phyloP scores from a whole-genome alignment of 352 stramenopile genomes.

The Peronosclerospora sorghi region DNA sequence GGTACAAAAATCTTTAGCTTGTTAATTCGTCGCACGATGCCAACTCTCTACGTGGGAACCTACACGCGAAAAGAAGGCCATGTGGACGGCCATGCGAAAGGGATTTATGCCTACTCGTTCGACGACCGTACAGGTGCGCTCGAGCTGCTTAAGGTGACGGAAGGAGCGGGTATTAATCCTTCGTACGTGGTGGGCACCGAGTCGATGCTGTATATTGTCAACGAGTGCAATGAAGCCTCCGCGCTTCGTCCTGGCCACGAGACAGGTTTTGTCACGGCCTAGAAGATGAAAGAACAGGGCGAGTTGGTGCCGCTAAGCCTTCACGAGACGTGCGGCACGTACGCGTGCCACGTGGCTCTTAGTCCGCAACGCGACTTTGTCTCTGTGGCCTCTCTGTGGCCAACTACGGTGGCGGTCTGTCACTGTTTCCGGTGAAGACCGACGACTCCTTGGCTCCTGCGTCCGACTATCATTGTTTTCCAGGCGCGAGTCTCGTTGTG shows the following conservation, averaged over 20 bases:
- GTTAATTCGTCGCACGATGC: conserved; percentile 9
- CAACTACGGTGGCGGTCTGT: conserved; percentile 65
- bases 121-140: conserved; percentile 38
- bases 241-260: conserved; percentile 11
- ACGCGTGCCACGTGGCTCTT: conserved; percentile 54
- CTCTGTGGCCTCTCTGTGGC: too few species aligned
- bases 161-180: conserved; percentile 50
- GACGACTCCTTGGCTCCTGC: conserved; percentile 40
- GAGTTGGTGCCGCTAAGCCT: conserved; percentile 32
- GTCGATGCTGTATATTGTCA: conserved; percentile 48
- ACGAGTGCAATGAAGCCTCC: conserved; percentile 49
- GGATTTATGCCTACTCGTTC: conserved; percentile 59
- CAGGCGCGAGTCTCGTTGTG: conserved; percentile 30
- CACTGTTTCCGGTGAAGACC: conserved; percentile 39
- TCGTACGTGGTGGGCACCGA: conserved; percentile 42
- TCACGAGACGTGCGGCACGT: conserved; percentile 43
- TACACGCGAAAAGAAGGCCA: conserved; percentile 74
- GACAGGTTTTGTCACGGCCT: conserved; percentile 52
- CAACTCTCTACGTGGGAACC: conserved; percentile 67
- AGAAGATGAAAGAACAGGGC: conserved; percentile 31
- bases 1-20: too few species aligned
- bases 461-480: conserved; percentile 35
- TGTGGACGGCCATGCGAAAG: conserved; percentile 67
- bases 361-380: conserved; percentile 39
- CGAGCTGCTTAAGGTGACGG: conserved; percentile 31